These are phyloP conservation scores for Entomortierella beljakovae DNA, from an alignment of 192 early-diverging fungal species.

Conservation along the genomic window DNA sequence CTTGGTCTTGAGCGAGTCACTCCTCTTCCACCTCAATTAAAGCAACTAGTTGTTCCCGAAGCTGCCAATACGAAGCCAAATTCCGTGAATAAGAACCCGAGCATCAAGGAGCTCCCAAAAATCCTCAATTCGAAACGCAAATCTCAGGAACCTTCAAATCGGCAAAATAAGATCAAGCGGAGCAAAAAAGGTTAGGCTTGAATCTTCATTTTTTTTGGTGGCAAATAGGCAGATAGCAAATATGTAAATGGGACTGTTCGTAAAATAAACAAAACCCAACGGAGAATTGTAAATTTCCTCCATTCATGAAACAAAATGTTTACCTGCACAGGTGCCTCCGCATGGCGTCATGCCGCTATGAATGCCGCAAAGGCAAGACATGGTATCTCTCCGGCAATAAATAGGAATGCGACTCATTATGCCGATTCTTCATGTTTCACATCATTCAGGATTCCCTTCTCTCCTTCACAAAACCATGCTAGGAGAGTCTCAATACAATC, in stretches of 20 bases:
- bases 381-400: neutral
- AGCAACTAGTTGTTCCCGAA: conserved; percentile 11
- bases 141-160: neutral
- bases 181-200: neutral
- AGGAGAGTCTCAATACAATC: conserved; percentile 9
- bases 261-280: neutral
- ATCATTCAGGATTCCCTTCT: neutral
- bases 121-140: conserved; percentile 1
- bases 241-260: neutral
- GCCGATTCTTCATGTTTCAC: neutral
- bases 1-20: conserved; percentile 57
- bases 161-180: neutral
- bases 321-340: conserved; percentile 1
- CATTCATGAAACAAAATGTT: conserved; percentile 10
- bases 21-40: conserved; percentile 57
- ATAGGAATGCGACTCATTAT: neutral
- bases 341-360: conserved; percentile 16
- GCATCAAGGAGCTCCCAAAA: neutral
- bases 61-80: neutral
- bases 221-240: neutral
- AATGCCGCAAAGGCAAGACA: conserved; percentile 4
- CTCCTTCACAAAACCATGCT: neutral
- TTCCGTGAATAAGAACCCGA: neutral
- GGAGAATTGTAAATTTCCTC: neutral
- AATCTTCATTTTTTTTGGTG: neutral